Percentiles rank a stretch among this genome's conserved stretches.
Conservation (phyloP, 2,329 filamentous ascomycete genomes). For the Microthyrium microscopicum region DNA sequence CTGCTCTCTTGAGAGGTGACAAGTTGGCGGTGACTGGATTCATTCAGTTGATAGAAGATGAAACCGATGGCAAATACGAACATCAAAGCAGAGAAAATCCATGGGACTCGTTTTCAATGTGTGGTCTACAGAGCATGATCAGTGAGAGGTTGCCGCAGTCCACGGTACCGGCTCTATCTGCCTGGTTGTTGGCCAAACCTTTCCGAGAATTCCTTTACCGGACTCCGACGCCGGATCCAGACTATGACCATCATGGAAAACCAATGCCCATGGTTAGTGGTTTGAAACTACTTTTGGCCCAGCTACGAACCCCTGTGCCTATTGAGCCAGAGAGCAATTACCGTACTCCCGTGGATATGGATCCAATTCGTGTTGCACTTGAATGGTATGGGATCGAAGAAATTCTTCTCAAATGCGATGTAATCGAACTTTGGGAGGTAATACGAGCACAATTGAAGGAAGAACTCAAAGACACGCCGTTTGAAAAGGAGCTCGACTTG, state of each 20-base stretch:
- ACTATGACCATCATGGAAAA: conserved; percentile 26
- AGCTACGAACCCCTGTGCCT: conserved; percentile 22
- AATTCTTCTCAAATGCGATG: conserved; percentile 27
- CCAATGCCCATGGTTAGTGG: conserved; percentile 35
- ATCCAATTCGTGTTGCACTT: conserved; percentile 20
- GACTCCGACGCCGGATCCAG: conserved; percentile 29
- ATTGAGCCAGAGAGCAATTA: conserved; percentile 6
- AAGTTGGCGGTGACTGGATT: conserved; percentile 45
- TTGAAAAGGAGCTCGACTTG: conserved; percentile 22
- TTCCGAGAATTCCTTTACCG: conserved; percentile 39
- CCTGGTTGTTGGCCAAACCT: conserved; percentile 42
- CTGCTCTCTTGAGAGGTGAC: conserved; percentile 42
- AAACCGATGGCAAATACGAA: conserved; percentile 44
- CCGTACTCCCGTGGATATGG: conserved; percentile 16
- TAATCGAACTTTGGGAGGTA: conserved; percentile 38
- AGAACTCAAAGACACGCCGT: conserved; percentile 30
- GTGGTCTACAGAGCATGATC: conserved; percentile 35
- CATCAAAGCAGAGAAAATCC: conserved; percentile 36
- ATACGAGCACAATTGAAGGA: conserved; percentile 34
- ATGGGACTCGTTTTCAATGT: conserved; percentile 41
- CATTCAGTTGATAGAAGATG: conserved; percentile 42
- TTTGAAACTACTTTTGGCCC: conserved; percentile 35
- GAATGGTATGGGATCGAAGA: conserved; percentile 25
- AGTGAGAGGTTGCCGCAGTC: conserved; percentile 10
- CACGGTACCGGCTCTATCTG: conserved; percentile 37